Evolutionary conservation across 2,329 filamentous ascomycete species (phyloP), one percentile per base, ranked within the genome.

Genomic region (Podosphaera xanthii): DNA sequence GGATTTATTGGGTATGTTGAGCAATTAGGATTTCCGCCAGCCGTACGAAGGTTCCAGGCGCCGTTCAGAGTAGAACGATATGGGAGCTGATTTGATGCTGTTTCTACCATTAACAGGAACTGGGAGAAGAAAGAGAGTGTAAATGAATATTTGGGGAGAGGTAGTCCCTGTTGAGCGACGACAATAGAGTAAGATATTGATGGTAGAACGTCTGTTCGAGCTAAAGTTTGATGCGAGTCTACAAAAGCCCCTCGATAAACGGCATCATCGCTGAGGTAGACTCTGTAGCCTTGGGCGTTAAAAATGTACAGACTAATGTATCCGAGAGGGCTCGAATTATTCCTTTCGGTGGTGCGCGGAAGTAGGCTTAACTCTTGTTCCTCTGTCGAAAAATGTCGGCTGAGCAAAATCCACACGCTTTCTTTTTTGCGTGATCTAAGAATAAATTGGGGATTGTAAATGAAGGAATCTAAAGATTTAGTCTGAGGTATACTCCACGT

Each of bases 301-400:
- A 91, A 96, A 0, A 92, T 76, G 61, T 88, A 88, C 34, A 98
- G 77, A 65, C 86, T 87, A 71, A 95, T 95, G 70, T 89, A 96
- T 0, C 90, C 91, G 9, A 70, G 70, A 73, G 70, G 71, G 30
- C 67, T 68, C 4, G 66, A 66, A 58, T 65, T 65, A 40, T 60
- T 66, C 3, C 64, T 62, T 34, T 63, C 61, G 31, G 64, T 65
- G 12, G 59, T 65, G 8, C 69, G 67, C 57, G 70, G 71, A 34
- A 71, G 72, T 46, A 76, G 75, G 31, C 77, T 72, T 50, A 82
- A 78, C 12, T 76, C 73, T 7, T 82, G 74, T 65, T 85, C 80
- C 58, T 75, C 78, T 49, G 82, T 86, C 59, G 82, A 80, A 69
- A 96, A 94, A 70, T 98, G 92, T 12, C 88, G 84, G 66, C 81